phyloP scores from a whole-genome alignment of 345 rosid species.

The Citrus sp. region DNA sequence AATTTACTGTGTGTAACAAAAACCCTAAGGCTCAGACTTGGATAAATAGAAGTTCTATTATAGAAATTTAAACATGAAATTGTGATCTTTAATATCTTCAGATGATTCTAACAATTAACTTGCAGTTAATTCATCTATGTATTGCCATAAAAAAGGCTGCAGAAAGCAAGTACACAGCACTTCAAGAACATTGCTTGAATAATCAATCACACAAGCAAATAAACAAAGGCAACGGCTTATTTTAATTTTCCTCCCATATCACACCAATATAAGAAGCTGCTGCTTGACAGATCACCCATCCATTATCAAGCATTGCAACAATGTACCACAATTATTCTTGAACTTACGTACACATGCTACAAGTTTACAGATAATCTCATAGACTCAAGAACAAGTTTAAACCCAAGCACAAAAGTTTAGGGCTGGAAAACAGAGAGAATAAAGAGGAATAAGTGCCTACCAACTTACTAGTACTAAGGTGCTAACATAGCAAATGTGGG shows the following conservation, averaged over 20 bases:
- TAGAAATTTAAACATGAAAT: too few species aligned
- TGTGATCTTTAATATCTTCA: too few species aligned
- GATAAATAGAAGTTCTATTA: too few species aligned
- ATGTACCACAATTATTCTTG: slow-evolving; percentile 1
- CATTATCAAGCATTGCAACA: neutral
- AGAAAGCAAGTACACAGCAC: neutral
- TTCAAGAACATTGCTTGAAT: neutral
- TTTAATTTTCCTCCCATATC: neutral
- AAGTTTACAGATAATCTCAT: neutral
- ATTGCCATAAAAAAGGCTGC: neutral
- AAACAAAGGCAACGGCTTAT: neutral
- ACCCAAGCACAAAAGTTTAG: neutral
- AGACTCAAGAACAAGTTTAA: neutral
- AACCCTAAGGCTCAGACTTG: too few species aligned
- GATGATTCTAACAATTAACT: too few species aligned
- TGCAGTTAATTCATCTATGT: too few species aligned
- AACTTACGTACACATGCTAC: neutral
- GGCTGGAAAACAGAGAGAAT: neutral
- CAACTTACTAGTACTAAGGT: neutral
- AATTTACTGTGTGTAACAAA: too few species aligned
- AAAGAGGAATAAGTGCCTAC: neutral
- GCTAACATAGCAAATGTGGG: neutral
- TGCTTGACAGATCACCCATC: neutral
- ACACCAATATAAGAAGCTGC: neutral
- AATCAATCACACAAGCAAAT: neutral